These are phyloP conservation scores for Pseudogymnoascus sp. DNA, from an alignment of 2,329 filamentous ascomycete species.

Conservation along the genomic window DNA sequence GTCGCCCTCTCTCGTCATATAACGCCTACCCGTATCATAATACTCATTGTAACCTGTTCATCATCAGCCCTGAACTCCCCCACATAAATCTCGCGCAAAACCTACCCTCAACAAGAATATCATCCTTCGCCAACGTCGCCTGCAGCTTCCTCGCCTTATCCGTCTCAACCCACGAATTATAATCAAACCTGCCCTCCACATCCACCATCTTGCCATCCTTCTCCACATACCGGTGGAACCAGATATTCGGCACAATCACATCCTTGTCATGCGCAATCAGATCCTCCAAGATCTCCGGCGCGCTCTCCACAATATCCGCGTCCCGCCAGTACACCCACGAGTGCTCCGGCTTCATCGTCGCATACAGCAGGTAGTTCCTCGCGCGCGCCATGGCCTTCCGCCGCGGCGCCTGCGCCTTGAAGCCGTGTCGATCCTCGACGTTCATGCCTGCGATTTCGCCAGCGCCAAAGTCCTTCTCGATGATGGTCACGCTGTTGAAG, in stretches of 20 bases:
- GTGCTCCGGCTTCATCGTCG: slow-evolving; percentile 84
- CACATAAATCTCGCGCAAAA: slow-evolving; percentile 34
- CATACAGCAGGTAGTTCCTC: slow-evolving; percentile 80
- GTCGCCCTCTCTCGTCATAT: slow-evolving; percentile 88
- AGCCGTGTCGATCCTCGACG: slow-evolving; percentile 77
- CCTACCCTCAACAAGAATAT: slow-evolving; percentile 70
- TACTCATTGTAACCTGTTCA: slow-evolving; percentile 71
- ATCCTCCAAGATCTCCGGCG: slow-evolving; percentile 81
- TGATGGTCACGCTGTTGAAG: slow-evolving; percentile 75
- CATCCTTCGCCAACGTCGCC: slow-evolving; percentile 65
- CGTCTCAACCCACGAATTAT: slow-evolving; percentile 98
- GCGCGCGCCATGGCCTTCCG: slow-evolving; percentile 85
- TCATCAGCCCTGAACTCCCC: slow-evolving; percentile 15
- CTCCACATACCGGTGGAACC: slow-evolving; percentile 75
- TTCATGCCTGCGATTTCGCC: slow-evolving; percentile 48
- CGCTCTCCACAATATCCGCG: slow-evolving; percentile 90
- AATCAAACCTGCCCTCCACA: slow-evolving; percentile 96
- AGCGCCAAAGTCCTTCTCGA: slow-evolving; percentile 81
- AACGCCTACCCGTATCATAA: slow-evolving; percentile 78
- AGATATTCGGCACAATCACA: slow-evolving; percentile 90
- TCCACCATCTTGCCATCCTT: slow-evolving; percentile 61
- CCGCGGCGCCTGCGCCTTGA: slow-evolving; percentile 78
- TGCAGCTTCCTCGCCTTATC: slow-evolving; percentile 71
- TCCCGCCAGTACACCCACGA: slow-evolving; percentile 99
- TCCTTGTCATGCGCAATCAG: slow-evolving; percentile 92